phyloP scores from a whole-genome alignment of 805 yeast genomes.

The Candida quercuum region DNA sequence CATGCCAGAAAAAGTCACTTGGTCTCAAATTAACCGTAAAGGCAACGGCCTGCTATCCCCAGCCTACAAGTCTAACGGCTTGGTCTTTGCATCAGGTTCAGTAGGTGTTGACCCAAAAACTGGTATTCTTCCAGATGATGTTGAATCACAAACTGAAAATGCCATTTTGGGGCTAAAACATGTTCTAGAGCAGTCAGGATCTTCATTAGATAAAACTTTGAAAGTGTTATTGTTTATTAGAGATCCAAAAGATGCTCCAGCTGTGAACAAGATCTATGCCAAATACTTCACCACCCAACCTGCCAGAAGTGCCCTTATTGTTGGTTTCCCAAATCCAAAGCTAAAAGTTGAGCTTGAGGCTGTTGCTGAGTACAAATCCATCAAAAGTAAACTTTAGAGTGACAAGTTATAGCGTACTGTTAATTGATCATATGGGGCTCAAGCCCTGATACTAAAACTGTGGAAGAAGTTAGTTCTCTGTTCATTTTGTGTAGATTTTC shows the following conservation, averaged over 20 bases:
- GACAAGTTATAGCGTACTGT: too few relatives aligned
- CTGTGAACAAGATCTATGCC: constrained; percentile 41
- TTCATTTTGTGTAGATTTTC: too few relatives aligned
- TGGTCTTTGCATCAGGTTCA: constrained; percentile 45
- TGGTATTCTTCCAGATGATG: constrained; percentile 36
- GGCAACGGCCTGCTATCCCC: constrained; percentile 34
- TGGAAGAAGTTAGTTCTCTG: too few relatives aligned
- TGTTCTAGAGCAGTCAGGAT: constrained; percentile 39
- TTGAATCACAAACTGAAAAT: constrained; percentile 38
- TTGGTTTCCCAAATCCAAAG: constrained; percentile 44
- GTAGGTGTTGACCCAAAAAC: constrained; percentile 36
- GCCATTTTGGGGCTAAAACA: constrained; percentile 39
- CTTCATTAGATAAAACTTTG: constrained; percentile 39
- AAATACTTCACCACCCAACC: constrained; percentile 43
- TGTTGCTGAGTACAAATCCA: constrained; percentile 29
- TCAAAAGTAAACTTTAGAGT: constrained; percentile 7
- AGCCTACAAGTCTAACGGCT: constrained; percentile 34
- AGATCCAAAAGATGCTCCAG: constrained; percentile 35
- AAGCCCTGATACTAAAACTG: too few relatives aligned
- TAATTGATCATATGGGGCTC: too few relatives aligned
- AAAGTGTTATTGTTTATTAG: constrained; percentile 46
- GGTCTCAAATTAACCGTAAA: constrained; percentile 28
- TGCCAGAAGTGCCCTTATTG: constrained; percentile 49
- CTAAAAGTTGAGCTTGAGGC: constrained; percentile 49
- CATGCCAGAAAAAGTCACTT: constrained; percentile 29